Evolutionary conservation across 1,284 basidiomycete species (phyloP).

Genomic region (Cryptococcus maquisensis): DNA sequence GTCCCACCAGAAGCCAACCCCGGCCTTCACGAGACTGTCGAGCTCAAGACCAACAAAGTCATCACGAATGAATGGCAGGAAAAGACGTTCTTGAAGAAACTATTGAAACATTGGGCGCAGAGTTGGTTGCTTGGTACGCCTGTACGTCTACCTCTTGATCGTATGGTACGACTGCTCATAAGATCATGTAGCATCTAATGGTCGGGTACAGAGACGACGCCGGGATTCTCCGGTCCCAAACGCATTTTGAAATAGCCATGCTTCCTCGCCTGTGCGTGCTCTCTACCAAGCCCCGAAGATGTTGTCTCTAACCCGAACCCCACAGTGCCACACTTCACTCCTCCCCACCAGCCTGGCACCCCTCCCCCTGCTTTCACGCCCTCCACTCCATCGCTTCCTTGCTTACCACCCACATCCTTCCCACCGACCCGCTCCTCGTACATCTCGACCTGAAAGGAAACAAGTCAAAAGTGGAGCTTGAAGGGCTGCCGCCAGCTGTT

Average conservation of each 20-base stretch:
- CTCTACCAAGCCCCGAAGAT: background rate
- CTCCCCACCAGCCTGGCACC: constrained; percentile 32
- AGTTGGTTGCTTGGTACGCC: constrained; percentile 88
- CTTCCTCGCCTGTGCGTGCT: constrained; percentile 58
- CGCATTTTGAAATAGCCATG: constrained; percentile 66
- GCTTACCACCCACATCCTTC: constrained; percentile 30
- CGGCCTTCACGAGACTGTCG: constrained; percentile 59
- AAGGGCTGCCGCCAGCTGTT: constrained; percentile 30
- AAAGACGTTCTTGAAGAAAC: constrained; percentile 76
- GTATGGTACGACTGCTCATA: background rate
- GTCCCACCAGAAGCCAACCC: constrained; percentile 26
- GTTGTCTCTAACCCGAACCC: background rate
- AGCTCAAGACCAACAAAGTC: constrained; percentile 85
- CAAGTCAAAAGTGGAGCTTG: background rate
- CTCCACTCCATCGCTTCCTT: constrained; percentile 34
- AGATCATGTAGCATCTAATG: constrained; percentile 63
- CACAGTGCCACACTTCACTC: constrained; percentile 3
- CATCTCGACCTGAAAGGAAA: constrained; percentile 1
- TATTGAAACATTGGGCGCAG: constrained; percentile 94
- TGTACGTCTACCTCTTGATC: constrained; percentile 52
- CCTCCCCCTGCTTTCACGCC: constrained; percentile 33
- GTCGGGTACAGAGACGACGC: constrained; percentile 85
- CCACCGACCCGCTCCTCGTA: constrained; percentile 30
- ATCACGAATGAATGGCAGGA: constrained; percentile 69
- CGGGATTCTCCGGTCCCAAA: constrained; percentile 61